These are phyloP conservation scores for Termitomyces sp. DNA, from an alignment of 768 basidiomycete genomes.

Conservation along the genomic window DNA sequence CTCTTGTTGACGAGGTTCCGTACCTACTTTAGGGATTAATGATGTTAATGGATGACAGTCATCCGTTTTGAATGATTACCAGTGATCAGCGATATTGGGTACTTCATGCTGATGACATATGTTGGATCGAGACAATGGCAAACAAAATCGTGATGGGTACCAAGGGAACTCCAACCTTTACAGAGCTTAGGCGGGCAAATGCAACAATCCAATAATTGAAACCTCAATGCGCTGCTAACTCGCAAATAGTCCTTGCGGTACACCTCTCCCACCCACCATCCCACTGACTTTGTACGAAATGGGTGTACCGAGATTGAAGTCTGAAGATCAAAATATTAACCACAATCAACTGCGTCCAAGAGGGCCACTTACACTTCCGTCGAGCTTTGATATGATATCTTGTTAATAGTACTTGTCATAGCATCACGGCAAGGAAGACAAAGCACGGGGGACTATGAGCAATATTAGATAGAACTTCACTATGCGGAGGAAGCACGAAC, in stretches of 20 bases:
- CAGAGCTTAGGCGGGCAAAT: not conserved
- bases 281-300: not conserved
- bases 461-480: not conserved
- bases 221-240: no score
- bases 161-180: no score
- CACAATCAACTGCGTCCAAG: not conserved
- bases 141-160: no score
- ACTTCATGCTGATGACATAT: no score
- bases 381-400: not conserved
- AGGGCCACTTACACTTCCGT: not conserved
- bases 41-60: not conserved
- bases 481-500: not conserved
- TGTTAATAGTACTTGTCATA: not conserved
- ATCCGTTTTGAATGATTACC: not conserved
- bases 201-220: not conserved
- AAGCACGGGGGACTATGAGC: not conserved
- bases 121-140: not conserved
- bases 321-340: not conserved
- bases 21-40: not conserved
- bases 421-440: not conserved
- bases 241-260: not conserved
- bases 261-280: conserved; percentile 3
- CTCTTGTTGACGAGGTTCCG: not conserved
- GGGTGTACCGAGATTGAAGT: not conserved
- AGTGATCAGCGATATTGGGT: no score